These are phyloP conservation scores for Lindgomyces ingoldianus DNA, from an alignment of 495 filamentous ascomycete species.

Conservation along the genomic window DNA sequence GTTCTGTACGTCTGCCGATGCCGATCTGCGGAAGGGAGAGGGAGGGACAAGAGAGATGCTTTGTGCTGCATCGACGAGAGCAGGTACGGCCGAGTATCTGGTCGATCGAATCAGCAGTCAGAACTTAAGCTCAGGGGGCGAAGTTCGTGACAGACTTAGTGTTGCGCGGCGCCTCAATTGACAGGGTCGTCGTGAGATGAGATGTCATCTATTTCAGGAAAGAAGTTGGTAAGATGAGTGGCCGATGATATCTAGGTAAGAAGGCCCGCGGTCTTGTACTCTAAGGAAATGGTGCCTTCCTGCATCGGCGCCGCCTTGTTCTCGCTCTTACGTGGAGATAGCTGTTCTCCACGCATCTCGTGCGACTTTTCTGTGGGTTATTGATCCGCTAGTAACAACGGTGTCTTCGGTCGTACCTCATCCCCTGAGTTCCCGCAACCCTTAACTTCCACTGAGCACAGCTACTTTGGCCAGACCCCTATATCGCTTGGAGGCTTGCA, in stretches of 20 bases:
- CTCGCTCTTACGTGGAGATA: constrained; percentile 1
- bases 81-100: background rate
- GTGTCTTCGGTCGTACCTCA: background rate
- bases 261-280: background rate
- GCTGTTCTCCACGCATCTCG: constrained; percentile 12
- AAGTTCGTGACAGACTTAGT: background rate
- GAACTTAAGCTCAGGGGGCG: background rate
- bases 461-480: background rate
- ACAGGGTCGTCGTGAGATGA: background rate
- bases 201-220: background rate
- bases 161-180: background rate
- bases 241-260: background rate
- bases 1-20: background rate
- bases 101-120: background rate
- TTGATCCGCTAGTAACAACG: constrained; percentile 21
- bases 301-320: background rate
- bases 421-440: background rate
- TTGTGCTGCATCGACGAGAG: background rate
- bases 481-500: constrained; percentile 7
- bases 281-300: background rate
- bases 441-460: background rate
- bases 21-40: background rate
- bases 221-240: background rate
- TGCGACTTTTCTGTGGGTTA: constrained; percentile 13
- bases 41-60: background rate